These are phyloP conservation scores for Chalciporus chontae DNA, from an alignment of 768 basidiomycete species.

Conservation along the genomic window DNA sequence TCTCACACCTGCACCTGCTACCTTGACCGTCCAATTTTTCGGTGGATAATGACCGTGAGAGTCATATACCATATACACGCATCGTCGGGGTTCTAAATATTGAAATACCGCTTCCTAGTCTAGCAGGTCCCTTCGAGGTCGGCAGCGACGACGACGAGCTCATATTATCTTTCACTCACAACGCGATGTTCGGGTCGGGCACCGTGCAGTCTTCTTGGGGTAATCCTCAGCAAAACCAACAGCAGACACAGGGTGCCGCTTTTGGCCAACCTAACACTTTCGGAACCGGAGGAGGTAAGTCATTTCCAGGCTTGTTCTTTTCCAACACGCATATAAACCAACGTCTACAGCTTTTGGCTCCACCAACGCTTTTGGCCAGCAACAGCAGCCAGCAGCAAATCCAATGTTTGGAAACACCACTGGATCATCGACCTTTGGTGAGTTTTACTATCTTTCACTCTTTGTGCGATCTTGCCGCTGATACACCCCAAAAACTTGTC, in stretches of 20 bases:
- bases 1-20: neutral
- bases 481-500: slow-evolving; percentile 4
- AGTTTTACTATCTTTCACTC: slow-evolving; percentile 6
- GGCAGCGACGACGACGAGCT: slow-evolving; percentile 25
- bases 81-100: slow-evolving; percentile 12
- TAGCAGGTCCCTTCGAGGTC: slow-evolving; percentile 8
- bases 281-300: slow-evolving; percentile 44
- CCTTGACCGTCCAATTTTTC: slow-evolving; percentile 12
- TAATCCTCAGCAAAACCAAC: slow-evolving; percentile 63
- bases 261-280: slow-evolving; percentile 73
- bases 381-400: slow-evolving; percentile 64
- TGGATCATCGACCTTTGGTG: slow-evolving; percentile 37
- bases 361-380: slow-evolving; percentile 58
- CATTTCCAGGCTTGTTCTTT: slow-evolving; percentile 27
- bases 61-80: slow-evolving; percentile 20
- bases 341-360: slow-evolving; percentile 50
- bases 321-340: slow-evolving; percentile 18
- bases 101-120: slow-evolving; percentile 20
- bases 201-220: slow-evolving; percentile 62
- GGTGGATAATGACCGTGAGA: slow-evolving; percentile 21
- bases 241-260: slow-evolving; percentile 47
- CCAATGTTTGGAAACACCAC: slow-evolving; percentile 71
- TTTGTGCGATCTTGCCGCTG: slow-evolving; percentile 3
- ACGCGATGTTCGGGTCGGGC: slow-evolving; percentile 59
- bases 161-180: slow-evolving; percentile 11